Conservation (phyloP, 2,329 filamentous ascomycete species). For the Dactylellina sp. region DNA sequence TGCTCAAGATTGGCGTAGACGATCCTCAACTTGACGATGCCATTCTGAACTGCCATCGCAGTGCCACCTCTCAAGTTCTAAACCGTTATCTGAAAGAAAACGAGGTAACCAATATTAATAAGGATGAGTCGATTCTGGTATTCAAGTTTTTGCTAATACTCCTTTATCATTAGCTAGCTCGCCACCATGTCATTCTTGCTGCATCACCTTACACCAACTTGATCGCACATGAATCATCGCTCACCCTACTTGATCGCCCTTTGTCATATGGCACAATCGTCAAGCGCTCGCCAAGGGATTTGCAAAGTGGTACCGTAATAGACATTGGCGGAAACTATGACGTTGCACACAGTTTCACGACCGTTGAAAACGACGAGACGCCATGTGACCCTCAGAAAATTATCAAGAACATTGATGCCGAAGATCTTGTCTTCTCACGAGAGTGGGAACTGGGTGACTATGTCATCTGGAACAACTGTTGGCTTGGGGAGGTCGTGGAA, state of each 20-base stretch:
- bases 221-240: slow-evolving; percentile 64
- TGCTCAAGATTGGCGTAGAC: slow-evolving; percentile 52
- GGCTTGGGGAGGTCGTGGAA: slow-evolving; percentile 69
- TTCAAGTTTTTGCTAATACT: slow-evolving; percentile 50
- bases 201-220: slow-evolving; percentile 64
- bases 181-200: slow-evolving; percentile 66
- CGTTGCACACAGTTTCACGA: slow-evolving; percentile 56
- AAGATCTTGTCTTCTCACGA: slow-evolving; percentile 66
- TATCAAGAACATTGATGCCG: slow-evolving; percentile 62
- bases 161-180: slow-evolving; percentile 64
- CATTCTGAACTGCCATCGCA: slow-evolving; percentile 49
- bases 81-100: slow-evolving; percentile 57
- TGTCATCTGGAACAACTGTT: slow-evolving; percentile 68
- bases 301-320: slow-evolving; percentile 70
- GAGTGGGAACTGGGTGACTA: slow-evolving; percentile 68
- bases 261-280: slow-evolving; percentile 70
- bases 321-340: slow-evolving; percentile 64
- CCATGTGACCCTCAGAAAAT: slow-evolving; percentile 59
- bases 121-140: slow-evolving; percentile 31
- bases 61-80: slow-evolving; percentile 40
- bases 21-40: slow-evolving; percentile 54
- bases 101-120: slow-evolving; percentile 31
- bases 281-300: slow-evolving; percentile 66
- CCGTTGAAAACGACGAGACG: slow-evolving; percentile 60
- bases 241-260: slow-evolving; percentile 69